phyloP scores from a whole-genome alignment of 2,329 filamentous ascomycete genomes.

The Pseudogymnoascus sp. region DNA sequence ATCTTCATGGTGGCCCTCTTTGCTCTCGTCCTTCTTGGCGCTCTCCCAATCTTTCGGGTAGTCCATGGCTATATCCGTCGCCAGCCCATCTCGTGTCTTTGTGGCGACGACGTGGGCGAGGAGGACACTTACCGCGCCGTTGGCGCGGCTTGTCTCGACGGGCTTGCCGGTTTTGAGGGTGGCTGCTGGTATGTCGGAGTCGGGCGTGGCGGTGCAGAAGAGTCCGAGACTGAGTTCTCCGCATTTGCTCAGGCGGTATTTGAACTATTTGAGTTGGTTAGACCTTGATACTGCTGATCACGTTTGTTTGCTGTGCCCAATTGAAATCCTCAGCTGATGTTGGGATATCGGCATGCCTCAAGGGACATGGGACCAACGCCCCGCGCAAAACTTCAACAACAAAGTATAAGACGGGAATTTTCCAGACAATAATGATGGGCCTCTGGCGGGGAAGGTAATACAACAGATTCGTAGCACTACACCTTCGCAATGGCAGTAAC shows the following conservation, averaged over 20 bases:
- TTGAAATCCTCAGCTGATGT: not conserved
- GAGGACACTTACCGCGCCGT: conserved; percentile 53
- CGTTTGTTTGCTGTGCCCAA: not conserved
- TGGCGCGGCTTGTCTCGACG: conserved; percentile 52
- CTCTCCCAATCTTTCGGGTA: conserved; percentile 61
- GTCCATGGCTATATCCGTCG: conserved; percentile 72
- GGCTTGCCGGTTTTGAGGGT: conserved; percentile 48
- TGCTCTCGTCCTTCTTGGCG: conserved; percentile 35
- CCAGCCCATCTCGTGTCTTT: conserved; percentile 52
- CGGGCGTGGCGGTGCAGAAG: conserved; percentile 58
- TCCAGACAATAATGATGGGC: conserved; percentile 9
- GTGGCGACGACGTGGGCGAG: conserved; percentile 75
- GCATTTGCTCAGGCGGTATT: conserved; percentile 67
- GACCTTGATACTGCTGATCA: not conserved
- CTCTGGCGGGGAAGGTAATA: not conserved
- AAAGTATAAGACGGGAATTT: not conserved
- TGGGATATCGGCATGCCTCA: not conserved
- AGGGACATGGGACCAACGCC: not conserved
- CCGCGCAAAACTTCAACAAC: not conserved
- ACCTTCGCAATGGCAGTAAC: not conserved
- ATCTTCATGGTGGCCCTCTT: conserved; percentile 61
- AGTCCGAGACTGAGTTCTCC: conserved; percentile 73
- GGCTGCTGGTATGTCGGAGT: conserved; percentile 42
- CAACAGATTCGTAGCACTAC: not conserved
- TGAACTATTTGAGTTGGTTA: conserved; percentile 45